These are phyloP conservation scores for Scorias spongiosa DNA, from an alignment of 2,329 filamentous ascomycete species.

Conservation along the genomic window DNA sequence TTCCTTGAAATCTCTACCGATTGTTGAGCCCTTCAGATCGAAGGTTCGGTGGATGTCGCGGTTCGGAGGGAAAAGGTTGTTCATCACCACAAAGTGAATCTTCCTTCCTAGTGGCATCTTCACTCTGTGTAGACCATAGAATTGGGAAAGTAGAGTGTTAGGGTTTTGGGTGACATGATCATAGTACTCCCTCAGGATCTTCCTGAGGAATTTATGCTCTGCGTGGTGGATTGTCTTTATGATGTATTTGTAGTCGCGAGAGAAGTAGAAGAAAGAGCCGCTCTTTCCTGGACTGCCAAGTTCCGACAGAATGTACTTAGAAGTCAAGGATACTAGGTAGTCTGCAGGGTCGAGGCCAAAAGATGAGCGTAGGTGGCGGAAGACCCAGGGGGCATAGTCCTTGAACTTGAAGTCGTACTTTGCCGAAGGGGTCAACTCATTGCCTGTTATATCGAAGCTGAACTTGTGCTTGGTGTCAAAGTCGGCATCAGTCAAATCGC, in stretches of 20 bases:
- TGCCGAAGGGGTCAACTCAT: conserved; percentile 90
- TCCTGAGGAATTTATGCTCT: conserved; percentile 77
- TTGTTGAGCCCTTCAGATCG: conserved; percentile 89
- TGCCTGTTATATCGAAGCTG: conserved; percentile 95
- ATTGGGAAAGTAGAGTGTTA: conserved; percentile 92
- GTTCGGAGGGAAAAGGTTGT: conserved; percentile 95
- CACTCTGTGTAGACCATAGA: conserved; percentile 91
- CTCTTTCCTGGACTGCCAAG: conserved; percentile 95
- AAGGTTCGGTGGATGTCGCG: conserved; percentile 95
- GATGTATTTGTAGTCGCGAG: conserved; percentile 98
- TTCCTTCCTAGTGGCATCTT: conserved; percentile 98
- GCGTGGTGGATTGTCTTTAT: conserved; percentile 98
- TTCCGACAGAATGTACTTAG: conserved; percentile 96
- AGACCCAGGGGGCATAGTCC: conserved; percentile 99
- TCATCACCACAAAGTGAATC: conserved; percentile 99
- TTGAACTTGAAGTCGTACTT: conserved; percentile 99
- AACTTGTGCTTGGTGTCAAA: conserved; percentile 94
- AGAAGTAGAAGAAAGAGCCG: conserved; percentile 99
- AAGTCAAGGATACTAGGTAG: conserved; percentile 94
- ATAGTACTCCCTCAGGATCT: conserved; percentile 83
- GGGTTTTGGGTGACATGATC: conserved; percentile 83
- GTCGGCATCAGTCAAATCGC: conserved; percentile 76
- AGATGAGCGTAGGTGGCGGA: conserved; percentile 72
- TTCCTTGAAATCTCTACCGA: conserved; percentile 82
- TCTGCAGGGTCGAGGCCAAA: conserved; percentile 93